Evolutionary conservation across 2,329 filamentous ascomycete species (phyloP).

Genomic region (Botrytis hyacinthi): DNA sequence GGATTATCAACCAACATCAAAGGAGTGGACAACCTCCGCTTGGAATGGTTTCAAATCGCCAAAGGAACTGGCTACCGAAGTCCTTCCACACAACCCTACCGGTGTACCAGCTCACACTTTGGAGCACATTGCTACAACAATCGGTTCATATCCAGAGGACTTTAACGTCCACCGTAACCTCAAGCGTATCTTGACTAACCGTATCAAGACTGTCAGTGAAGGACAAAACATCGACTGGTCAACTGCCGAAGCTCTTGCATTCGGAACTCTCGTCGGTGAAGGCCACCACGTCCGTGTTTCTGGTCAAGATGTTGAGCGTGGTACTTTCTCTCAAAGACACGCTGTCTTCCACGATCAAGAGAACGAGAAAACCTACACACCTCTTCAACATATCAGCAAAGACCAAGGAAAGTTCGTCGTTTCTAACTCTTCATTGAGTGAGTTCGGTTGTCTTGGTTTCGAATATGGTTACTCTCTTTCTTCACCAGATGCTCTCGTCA

Average conservation of each 20-base stretch:
- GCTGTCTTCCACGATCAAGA: conserved; percentile 97
- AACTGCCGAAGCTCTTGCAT: conserved; percentile 92
- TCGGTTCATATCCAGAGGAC: conserved; percentile 75
- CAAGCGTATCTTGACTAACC: conserved; percentile 87
- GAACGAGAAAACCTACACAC: conserved; percentile 88
- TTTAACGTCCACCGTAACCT: conserved; percentile 93
- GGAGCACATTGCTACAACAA: conserved; percentile 77
- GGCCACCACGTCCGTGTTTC: conserved; percentile 97
- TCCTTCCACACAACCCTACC: conserved; percentile 87
- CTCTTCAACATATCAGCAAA: conserved; percentile 81
- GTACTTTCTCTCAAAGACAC: conserved; percentile 98
- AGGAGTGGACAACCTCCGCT: conserved; percentile 97
- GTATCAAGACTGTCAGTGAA: conserved; percentile 88
- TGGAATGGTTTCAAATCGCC: conserved; percentile 99
- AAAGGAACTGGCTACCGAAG: conserved; percentile 92
- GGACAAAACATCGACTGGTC: conserved; percentile 97
- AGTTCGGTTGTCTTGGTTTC: conserved; percentile 79
- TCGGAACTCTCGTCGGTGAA: conserved; percentile 85
- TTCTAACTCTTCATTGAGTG: conserved; percentile 83
- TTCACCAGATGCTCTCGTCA: conserved; percentile 93
- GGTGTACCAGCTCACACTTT: conserved; percentile 71
- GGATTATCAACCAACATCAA: conserved; percentile 92
- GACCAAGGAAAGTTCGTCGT: conserved; percentile 96
- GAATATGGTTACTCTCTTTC: conserved; percentile 98
- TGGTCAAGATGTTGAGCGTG: conserved; percentile 98